Base-by-base conservation (phyloP, 805 yeast species). In the Candida ipomoeae region DNA sequence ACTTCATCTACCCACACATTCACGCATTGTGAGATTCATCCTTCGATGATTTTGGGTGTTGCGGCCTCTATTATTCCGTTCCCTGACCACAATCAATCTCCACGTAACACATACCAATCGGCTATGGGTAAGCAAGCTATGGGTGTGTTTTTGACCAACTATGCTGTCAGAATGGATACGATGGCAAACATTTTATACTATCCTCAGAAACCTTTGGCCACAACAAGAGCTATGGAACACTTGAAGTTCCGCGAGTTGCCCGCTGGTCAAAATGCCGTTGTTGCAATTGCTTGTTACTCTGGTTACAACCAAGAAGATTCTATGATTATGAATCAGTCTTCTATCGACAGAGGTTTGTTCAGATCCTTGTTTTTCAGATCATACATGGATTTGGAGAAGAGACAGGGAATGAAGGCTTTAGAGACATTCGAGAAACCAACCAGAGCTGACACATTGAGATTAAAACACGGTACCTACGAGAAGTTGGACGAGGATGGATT, bases 101-200 rank as follows among this genome's bases (percentile, higher is more conserved):
- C 99, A 53, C 92, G 99, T 84, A 94, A 94, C 67, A 94, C 99
- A 3, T 94, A 94, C 71, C 99, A 94, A 76, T 91, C 97, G 67
- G 99, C 99, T 56, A 94, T 94, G 99, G 99, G 99, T 83, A 94
- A 94, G 72, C 99, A 94, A 75, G 99, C 99, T 51, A 94, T 94
- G 99, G 99, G 99, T 67, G 98, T 94, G 8, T 92, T 88, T 70
- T 79, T 92, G 62, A 94, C 99, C 4, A 94, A 94, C 66, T 94
- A 92, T 69, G 81, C 85, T 52, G 96, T 92, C 48, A 88, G 99
- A 74, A 94, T 94, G 99, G 99, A 94, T 71, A 94, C 99, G 1
- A 94, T 94, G 99, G 97, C 99, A 8, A 94, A 94, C 66, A 92
- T 94, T 61, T 78, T 94, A 59, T 94, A 94, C 67, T 94, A 94